Evolutionary conservation across 139 green algal species (phyloP).

Genomic region (Zygnema circumcarinatum): DNA sequence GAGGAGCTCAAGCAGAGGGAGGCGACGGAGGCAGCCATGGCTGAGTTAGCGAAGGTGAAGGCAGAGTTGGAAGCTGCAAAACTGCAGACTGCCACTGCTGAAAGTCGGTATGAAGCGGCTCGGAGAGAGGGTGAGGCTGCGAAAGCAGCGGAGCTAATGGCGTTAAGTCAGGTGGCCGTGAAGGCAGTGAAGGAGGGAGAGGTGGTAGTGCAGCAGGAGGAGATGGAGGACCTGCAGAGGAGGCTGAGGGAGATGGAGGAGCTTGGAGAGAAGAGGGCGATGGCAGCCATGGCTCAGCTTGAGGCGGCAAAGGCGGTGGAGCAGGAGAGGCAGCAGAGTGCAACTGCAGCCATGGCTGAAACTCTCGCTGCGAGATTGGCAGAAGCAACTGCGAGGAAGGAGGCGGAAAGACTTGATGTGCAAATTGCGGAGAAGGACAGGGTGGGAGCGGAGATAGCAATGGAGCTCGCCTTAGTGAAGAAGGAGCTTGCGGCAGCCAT

Average conservation of each 20-base stretch:
- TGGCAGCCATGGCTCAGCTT: neutral
- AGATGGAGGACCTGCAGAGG: neutral
- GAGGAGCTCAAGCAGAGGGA: neutral
- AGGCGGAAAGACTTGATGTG: neutral
- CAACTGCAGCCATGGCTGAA: neutral
- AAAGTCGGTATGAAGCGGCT: neutral
- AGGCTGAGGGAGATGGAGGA: neutral
- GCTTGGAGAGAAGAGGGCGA: neutral
- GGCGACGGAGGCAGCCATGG: neutral
- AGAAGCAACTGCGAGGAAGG: neutral
- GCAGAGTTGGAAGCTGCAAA: neutral
- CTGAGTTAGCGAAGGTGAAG: neutral
- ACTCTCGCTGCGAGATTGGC: neutral
- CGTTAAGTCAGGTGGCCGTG: neutral
- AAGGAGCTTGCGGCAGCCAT: neutral
- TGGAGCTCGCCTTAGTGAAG: neutral
- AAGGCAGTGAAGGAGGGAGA: neutral
- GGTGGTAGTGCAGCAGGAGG: neutral
- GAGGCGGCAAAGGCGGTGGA: neutral
- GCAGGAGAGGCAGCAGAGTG: neutral
- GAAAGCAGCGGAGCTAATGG: neutral
- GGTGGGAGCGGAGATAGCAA: neutral
- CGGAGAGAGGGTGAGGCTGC: neutral
- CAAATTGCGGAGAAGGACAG: neutral
- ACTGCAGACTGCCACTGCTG: neutral